Percentiles rank a stretch among this genome's conserved stretches.
Conservation (phyloP, 345 rosid species). For the Boechera stricta region DNA sequence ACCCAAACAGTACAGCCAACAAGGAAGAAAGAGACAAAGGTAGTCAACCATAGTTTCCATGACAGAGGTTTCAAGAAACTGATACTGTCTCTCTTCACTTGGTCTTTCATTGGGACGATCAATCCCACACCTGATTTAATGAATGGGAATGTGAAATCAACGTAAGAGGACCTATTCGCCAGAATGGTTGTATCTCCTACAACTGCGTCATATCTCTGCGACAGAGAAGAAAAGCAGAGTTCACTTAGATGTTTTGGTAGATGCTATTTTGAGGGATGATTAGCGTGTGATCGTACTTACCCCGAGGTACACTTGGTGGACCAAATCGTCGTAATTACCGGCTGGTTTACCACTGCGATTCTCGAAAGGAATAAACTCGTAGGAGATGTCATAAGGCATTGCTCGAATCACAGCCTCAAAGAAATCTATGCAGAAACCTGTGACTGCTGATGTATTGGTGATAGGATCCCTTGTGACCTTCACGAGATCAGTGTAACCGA, state of each 20-base stretch:
- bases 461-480: conserved; percentile 42
- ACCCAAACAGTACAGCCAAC: no score
- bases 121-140: conserved; percentile 65
- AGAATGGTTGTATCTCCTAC: conserved; percentile 72
- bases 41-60: no score
- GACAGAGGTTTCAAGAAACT: conserved; percentile 10
- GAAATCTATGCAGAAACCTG: conserved; percentile 56
- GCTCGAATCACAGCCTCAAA: conserved; percentile 50
- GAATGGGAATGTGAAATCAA: conserved; percentile 72
- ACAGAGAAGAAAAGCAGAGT: background rate
- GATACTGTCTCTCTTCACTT: conserved; percentile 46
- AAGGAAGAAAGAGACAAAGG: no score
- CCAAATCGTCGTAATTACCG: conserved; percentile 50
- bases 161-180: conserved; percentile 57
- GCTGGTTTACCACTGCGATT: conserved; percentile 29
- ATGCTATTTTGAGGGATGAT: background rate
- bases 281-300: conserved; percentile 36
- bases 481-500: conserved; percentile 50
- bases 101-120: conserved; percentile 49
- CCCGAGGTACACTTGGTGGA: conserved; percentile 54
- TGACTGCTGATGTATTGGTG: background rate
- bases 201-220: conserved; percentile 55
- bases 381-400: conserved; percentile 53
- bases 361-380: conserved; percentile 48
- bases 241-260: background rate